These are phyloP conservation scores for Coccomyxa subellipsoidea DNA, from an alignment of 163 green algal genomes.

Conservation along the genomic window DNA sequence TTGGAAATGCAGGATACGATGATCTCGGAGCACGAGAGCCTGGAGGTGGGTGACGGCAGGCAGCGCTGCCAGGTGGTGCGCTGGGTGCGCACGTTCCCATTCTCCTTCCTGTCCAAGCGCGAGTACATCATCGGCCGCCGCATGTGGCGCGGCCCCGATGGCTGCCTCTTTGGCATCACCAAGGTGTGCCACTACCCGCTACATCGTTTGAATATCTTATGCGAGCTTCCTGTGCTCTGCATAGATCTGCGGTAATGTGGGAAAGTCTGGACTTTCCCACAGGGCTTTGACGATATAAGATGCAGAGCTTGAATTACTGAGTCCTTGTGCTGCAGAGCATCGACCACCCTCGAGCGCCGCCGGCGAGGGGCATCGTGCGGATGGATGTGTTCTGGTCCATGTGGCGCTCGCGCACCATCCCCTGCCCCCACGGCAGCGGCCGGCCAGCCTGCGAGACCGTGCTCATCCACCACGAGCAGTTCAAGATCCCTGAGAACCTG, in stretches of 20 bases:
- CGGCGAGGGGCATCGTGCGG: conserved; percentile 42
- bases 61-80: conserved; percentile 77
- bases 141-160: conserved; percentile 45
- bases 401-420: conserved; percentile 63
- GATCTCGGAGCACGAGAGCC: conserved; percentile 61
- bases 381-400: conserved; percentile 79
- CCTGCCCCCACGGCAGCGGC: conserved; percentile 36
- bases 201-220: background rate
- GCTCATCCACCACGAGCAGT: conserved; percentile 89
- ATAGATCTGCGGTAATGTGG: too few species aligned
- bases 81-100: conserved; percentile 86
- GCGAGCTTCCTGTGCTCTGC: too few species aligned
- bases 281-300: too few species aligned
- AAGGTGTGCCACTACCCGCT: conserved; percentile 39
- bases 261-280: too few species aligned
- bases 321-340: conserved; percentile 24
- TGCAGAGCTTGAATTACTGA: too few species aligned
- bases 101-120: conserved; percentile 79
- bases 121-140: conserved; percentile 85
- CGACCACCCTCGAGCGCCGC: conserved; percentile 51
- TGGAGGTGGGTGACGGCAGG: conserved; percentile 61
- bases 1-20: conserved; percentile 56
- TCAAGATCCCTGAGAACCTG: conserved; percentile 82
- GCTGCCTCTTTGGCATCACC: conserved; percentile 70
- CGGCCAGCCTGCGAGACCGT: conserved; percentile 71